phyloP scores from a whole-genome alignment of 345 rosid species.

The Corchorus olitorius region DNA sequence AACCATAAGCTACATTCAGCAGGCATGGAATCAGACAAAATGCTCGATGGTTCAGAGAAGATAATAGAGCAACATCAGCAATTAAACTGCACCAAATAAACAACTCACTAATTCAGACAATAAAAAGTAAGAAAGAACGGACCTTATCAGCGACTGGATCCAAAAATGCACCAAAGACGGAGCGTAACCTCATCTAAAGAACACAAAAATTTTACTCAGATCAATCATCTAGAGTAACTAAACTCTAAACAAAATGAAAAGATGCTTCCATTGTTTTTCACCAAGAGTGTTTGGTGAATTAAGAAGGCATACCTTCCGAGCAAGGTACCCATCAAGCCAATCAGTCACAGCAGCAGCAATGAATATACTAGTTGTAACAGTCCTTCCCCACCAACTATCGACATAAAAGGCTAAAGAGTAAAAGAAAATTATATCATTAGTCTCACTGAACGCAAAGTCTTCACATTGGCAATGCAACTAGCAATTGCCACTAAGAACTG shows the following conservation, averaged over 20 bases:
- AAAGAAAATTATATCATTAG: neutral
- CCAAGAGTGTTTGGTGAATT: neutral
- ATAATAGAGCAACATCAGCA: neutral
- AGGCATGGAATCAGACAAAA: conserved; percentile 16
- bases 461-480: neutral
- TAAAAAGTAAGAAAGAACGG: conserved; percentile 12
- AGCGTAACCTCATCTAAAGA: conserved; percentile 80
- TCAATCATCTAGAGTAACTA: neutral
- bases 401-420: conserved; percentile 69
- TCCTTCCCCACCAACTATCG: conserved; percentile 91
- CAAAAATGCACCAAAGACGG: conserved; percentile 97
- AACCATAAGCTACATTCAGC: conserved; percentile 84
- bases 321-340: conserved; percentile 99
- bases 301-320: conserved; percentile 65
- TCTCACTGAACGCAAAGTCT: neutral
- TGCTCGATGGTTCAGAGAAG: neutral
- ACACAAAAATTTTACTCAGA: conserved; percentile 6
- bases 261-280: neutral
- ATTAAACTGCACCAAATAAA: neutral
- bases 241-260: neutral
- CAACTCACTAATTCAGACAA: neutral
- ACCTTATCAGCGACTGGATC: conserved; percentile 99
- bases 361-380: conserved; percentile 88
- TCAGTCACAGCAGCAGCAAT: conserved; percentile 95
- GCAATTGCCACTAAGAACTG: neutral